A percentile compares a stretch with the other conserved stretches of the same genome.
Conservation (phyloP, 1,284 basidiomycete species). For the Rhizoctonia solani region DNA sequence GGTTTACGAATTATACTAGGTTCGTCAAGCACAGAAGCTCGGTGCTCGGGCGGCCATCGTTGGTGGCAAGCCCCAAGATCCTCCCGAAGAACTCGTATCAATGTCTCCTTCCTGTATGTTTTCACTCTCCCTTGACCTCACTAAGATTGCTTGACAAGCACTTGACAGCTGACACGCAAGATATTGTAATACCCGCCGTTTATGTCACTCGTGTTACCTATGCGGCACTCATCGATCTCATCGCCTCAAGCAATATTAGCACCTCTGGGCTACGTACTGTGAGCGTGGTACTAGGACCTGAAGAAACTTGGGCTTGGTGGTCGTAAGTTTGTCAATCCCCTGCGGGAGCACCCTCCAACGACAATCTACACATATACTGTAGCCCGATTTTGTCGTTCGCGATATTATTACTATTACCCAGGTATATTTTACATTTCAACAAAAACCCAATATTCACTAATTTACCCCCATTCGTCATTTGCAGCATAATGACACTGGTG, state of each 20-base stretch:
- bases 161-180: conserved; percentile 37
- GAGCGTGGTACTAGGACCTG: conserved; percentile 37
- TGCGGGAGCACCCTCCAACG: conserved; percentile 34
- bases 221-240: conserved; percentile 37
- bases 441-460: too few species aligned
- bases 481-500: conserved; percentile 44
- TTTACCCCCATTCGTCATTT: background rate
- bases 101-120: conserved; percentile 47
- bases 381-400: conserved; percentile 41
- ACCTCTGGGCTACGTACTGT: conserved; percentile 39
- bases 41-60: conserved; percentile 54
- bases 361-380: conserved; percentile 14
- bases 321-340: conserved; percentile 34
- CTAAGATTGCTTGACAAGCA: background rate
- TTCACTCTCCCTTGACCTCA: background rate
- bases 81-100: conserved; percentile 45
- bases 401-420: conserved; percentile 46
- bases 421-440: conserved; percentile 18
- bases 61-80: conserved; percentile 45
- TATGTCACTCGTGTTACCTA: conserved; percentile 41
- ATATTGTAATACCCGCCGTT: conserved; percentile 41
- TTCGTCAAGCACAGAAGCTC: conserved; percentile 49
- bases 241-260: conserved; percentile 39
- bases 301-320: conserved; percentile 40
- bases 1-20: conserved; percentile 33